Base-by-base conservation (phyloP, 129 eudicot genomes). In the Erigeron canadensis region DNA sequence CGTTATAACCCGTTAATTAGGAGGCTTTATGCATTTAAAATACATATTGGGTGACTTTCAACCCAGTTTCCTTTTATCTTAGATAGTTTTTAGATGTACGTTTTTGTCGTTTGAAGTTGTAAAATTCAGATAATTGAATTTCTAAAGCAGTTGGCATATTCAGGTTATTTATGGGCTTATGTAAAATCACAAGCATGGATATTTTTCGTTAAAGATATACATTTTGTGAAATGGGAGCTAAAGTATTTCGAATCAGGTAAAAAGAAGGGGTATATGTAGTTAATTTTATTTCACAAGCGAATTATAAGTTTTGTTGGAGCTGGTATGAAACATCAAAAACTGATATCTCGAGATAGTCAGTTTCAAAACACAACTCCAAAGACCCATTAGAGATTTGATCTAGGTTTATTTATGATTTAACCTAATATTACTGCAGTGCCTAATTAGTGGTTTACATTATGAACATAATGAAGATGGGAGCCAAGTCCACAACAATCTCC, bases 401-500 rank as follows among this genome's bases (percentile, higher is more conserved):
- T 23, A 23, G 34, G 34, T 23, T 23, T 23, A 23, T 2, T 23
- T 23, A 23, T 2, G 34, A 38, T 74, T 46, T 8, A 43, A 39
- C 23, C 64, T 39, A 48, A 55, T 43, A 66, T 75, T 66, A 66
- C 45, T 46, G 23, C 7, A 16, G 21, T 53, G 58, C 54, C 46
- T 67, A 75, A 67, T 67, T 57, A 66, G 40, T 58, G 12, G 11
- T 76, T 8, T 67, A 17, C 6, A 1, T 57, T 56, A 56, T 54
- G 42, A 12, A 56, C 37, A 65, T 42, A 19, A 73, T 69, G 78
- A 84, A 93, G 98, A 93, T 93, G 98, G 98, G 98, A 39, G 96
- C 98, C 18, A 93, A 89, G 79, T 87, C 98, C 23, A 88, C 96
- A 69, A 93, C 98, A 71, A 77, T 93, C 53, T 89, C 96, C 2